These are phyloP conservation scores for Antrodiella citrinella DNA, from an alignment of 768 basidiomycete species.

Conservation along the genomic window DNA sequence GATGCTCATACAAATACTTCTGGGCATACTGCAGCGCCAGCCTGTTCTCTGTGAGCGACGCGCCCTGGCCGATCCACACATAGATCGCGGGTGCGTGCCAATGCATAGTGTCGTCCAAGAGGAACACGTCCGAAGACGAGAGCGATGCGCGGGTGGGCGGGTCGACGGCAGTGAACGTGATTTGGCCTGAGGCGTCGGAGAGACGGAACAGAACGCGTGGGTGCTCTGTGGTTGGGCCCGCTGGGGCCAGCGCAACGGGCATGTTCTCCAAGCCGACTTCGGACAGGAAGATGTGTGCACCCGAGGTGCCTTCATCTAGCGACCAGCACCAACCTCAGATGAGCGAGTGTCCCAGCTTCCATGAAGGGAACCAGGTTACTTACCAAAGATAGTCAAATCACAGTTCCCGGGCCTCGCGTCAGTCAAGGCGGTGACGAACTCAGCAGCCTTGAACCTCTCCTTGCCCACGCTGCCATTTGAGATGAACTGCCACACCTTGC, in stretches of 20 bases:
- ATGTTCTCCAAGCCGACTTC: conserved; percentile 32
- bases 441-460: conserved; percentile 53
- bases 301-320: conserved; percentile 46
- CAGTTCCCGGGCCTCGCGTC: conserved; percentile 28
- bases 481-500: conserved; percentile 46
- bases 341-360: not conserved
- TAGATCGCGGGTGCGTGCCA: conserved; percentile 36
- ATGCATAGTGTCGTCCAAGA: conserved; percentile 37
- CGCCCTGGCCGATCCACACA: conserved; percentile 48
- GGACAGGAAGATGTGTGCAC: conserved; percentile 38
- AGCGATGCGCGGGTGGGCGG: conserved; percentile 27
- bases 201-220: conserved; percentile 29
- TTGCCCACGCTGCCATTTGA: conserved; percentile 45
- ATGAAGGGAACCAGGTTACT: conserved; percentile 8
- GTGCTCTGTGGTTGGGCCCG: not conserved
- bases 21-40: conserved; percentile 52
- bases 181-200: conserved; percentile 35
- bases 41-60: conserved; percentile 39
- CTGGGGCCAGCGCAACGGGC: no score
- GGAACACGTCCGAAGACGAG: conserved; percentile 41
- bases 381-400: conserved; percentile 43
- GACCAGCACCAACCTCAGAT: not conserved
- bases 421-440: conserved; percentile 43
- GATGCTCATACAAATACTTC: conserved; percentile 37
- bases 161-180: conserved; percentile 30